Base-by-base conservation (phyloP, 192 early-diverging fungal species). In the Linnemannia elongata region DNA sequence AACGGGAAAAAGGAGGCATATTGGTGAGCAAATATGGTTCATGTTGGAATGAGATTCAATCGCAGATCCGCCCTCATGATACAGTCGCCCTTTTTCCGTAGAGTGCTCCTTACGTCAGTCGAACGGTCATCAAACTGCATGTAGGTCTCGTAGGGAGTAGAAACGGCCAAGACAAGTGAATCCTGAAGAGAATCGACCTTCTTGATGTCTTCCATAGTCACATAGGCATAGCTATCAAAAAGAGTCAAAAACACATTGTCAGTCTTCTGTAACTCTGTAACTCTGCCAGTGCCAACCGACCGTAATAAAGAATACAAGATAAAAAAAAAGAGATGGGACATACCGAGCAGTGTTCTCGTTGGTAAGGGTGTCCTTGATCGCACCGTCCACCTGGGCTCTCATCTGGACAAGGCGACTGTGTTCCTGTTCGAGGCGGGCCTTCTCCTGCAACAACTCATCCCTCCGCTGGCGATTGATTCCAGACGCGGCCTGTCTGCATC, bases 281-380 rank as follows among this genome's bases (percentile, higher is more conserved):
- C 13, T 35, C 22, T 1, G 4, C 35, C 18, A 0, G 66, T 36
- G 9, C 41, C 38, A 72, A 8, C 2, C 24, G 36, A 13, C 18
- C 22, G 45, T 27, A 38, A 27, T 38, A 17, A 39, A 8, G 33
- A 36, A 55, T 30, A 36, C 17, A 22, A 9, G n/a, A 76, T 2
- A 60, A 18, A 27, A 15, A 27, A 42, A 41, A 8, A 57, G 47
- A 44, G 47, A 44, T 45, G 36, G 45, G 33, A 44, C 78, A 54
- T 85, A 86, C 78, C 84, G 74, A 72, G 84, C 74, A 49, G 84
- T 86, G 36, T 76, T 72, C 39, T 77, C 84, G 71, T 86, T 86
- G 8, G 84, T 86, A 20, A 86, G 79, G 12, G 79, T 80, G 20
- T 80, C 77, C 39, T 76, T 79, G 45, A 86, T 80, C 30, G 75